Evolutionary conservation across 345 rosid genomes (phyloP).

Genomic region (Populus euphratica): DNA sequence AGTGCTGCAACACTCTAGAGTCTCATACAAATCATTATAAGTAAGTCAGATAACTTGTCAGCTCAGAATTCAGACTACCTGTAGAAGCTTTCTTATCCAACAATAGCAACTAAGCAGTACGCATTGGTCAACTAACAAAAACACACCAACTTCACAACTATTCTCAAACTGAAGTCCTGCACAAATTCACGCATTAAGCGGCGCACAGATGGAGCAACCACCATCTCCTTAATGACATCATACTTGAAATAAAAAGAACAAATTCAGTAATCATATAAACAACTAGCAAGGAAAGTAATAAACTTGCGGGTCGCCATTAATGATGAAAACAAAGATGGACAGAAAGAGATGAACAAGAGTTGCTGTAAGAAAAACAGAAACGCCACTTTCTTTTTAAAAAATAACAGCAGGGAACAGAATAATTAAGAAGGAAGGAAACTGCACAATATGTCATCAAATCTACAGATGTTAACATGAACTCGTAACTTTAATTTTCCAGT

Average conservation of each 20-base stretch:
- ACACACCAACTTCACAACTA: slow-evolving; percentile 76
- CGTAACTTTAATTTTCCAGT: background rate
- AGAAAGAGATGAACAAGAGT: background rate
- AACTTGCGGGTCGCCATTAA: slow-evolving; percentile 37
- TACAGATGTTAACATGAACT: background rate
- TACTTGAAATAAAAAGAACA: background rate
- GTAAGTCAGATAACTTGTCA: background rate
- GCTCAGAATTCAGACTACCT: slow-evolving; percentile 41
- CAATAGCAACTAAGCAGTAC: slow-evolving; percentile 81
- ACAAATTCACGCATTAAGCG: background rate
- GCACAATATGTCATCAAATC: background rate
- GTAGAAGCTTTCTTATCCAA: slow-evolving; percentile 81
- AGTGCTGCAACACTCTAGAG: slow-evolving; percentile 33
- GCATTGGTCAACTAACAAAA: slow-evolving; percentile 85
- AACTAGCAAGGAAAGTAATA: background rate
- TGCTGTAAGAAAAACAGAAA: background rate
- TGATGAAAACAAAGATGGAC: slow-evolving; percentile 4
- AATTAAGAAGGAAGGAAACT: background rate
- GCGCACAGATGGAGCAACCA: background rate
- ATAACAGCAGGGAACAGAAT: background rate
- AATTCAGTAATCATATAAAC: background rate
- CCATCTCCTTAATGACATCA: background rate
- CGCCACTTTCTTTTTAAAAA: background rate
- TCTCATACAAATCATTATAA: no score
- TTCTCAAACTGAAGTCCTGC: slow-evolving; percentile 90